Evolutionary conservation across 352 stramenopile species (phyloP).

Genomic region (Thraustotheca clavata): DNA sequence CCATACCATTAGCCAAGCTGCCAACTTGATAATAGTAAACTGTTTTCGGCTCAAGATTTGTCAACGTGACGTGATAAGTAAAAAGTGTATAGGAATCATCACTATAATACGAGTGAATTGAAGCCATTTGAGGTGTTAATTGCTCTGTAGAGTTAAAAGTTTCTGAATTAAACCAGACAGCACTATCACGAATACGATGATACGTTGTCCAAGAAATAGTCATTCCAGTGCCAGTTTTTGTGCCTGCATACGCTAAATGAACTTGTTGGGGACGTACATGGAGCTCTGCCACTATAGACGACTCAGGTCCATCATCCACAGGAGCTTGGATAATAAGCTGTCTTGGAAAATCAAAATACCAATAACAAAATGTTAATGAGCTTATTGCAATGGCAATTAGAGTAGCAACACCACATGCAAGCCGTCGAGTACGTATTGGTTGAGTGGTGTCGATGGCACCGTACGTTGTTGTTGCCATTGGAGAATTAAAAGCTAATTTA

Average conservation of each 20-base stretch:
- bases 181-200: slow-evolving; percentile 30
- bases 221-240: slow-evolving; percentile 37
- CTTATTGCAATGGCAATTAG: too few species aligned
- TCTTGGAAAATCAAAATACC: too few species aligned
- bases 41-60: slow-evolving; percentile 26
- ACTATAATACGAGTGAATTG: slow-evolving; percentile 39
- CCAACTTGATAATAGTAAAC: slow-evolving; percentile 49
- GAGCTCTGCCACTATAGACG: not conserved
- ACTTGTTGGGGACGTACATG: slow-evolving; percentile 36
- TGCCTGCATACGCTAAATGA: slow-evolving; percentile 44
- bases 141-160: slow-evolving; percentile 26
- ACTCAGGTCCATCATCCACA: not conserved
- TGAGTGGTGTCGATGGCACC: too few species aligned
- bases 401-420: too few species aligned
- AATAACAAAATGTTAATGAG: too few species aligned
- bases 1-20: slow-evolving; percentile 22
- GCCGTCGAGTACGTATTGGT: too few species aligned
- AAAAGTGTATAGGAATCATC: slow-evolving; percentile 40
- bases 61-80: slow-evolving; percentile 33
- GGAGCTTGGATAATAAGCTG: too few species aligned
- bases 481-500: too few species aligned
- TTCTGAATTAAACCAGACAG: slow-evolving; percentile 28
- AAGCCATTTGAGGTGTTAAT: slow-evolving; percentile 20
- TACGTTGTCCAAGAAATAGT: slow-evolving; percentile 53
- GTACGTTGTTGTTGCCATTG: too few species aligned